Base-by-base conservation (phyloP, 1,139 yeast species). In the Geotrichum macrosporum region DNA sequence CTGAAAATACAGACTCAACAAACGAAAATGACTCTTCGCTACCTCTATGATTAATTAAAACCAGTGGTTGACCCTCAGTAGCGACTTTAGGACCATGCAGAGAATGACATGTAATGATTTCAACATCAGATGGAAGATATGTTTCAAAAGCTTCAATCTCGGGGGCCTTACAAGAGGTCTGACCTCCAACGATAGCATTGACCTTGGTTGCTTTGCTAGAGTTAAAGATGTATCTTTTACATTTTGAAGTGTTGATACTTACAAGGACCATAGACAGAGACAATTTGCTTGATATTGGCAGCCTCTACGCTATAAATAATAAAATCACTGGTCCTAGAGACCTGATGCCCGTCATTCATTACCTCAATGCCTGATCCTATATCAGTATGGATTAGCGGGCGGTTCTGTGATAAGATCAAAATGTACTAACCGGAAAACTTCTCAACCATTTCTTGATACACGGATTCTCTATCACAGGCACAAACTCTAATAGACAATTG, bases 131-230 rank as follows among this genome's bases (percentile, higher is more conserved):
- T 0, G 97, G 96, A 34, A 87, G 64, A 56, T 75, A 68, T 47
- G 71, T 69, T 58, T 88, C 96, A 63, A 92, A 86, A 0, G 97
- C 96, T 18, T 70, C 72, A 36, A 92, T 83, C 62, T 92, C 98
- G 0, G 95, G 95, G 16, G 78, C 82, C 62, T 92, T 92, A 68
- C 97, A 92, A 4, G 95, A 85, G 0, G 98, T 89, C 65, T 92
- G 98, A 4, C 98, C 98, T n/a, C 98, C 98, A 9, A 92, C 95
- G 44, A 88, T 78, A 3, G 95, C 84, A 2, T 95, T 94, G 13
- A 78, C 68, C 63, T 88, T 92, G 3, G 96, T 82, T 0, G 96
- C 43, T 43, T 31, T 73, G 41, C 20, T 4, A 36, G 4, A 8
- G 5, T 15, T 9, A 26, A 27, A 13, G 10, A 26, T 15, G 6